phyloP scores from a whole-genome alignment of 2,329 filamentous ascomycete genomes.

The Aspergillus sp. region DNA sequence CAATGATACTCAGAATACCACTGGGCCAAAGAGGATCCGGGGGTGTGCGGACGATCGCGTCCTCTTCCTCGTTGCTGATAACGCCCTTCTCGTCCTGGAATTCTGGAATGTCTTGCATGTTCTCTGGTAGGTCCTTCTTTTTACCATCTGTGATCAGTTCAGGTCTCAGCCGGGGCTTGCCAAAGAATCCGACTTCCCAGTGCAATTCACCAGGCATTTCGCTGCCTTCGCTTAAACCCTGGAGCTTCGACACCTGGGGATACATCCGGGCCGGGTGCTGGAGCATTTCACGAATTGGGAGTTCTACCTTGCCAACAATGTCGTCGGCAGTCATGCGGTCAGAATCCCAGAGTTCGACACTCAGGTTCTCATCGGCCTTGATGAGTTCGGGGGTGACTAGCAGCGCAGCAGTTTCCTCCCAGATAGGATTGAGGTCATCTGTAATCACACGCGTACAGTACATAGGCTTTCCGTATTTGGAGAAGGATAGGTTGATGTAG shows the following conservation, averaged over 20 bases:
- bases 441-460: constrained; percentile 96
- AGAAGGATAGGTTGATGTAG: constrained; percentile 91
- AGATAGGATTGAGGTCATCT: constrained; percentile 87
- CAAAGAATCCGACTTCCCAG: constrained; percentile 95
- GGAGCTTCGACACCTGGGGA: constrained; percentile 74
- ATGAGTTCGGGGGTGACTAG: constrained; percentile 84
- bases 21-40: constrained; percentile 96
- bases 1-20: constrained; percentile 74
- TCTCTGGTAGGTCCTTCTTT: constrained; percentile 66
- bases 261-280: constrained; percentile 92
- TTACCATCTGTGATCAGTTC: constrained; percentile 82
- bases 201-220: constrained; percentile 89
- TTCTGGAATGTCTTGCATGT: constrained; percentile 65
- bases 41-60: constrained; percentile 81
- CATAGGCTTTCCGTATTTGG: constrained; percentile 95
- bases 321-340: constrained; percentile 89
- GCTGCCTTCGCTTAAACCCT: constrained; percentile 74
- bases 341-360: constrained; percentile 93
- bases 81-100: constrained; percentile 84
- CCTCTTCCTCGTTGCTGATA: constrained; percentile 65
- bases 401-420: constrained; percentile 79
- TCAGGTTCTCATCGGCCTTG: constrained; percentile 87
- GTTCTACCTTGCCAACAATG: constrained; percentile 86
- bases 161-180: constrained; percentile 78
- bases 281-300: constrained; percentile 91